A percentile compares a stretch with the other conserved stretches of the same genome.
These are phyloP conservation scores for Saccharomycopsis javanensis DNA, from an alignment of 805 yeast genomes.

Conservation along the genomic window DNA sequence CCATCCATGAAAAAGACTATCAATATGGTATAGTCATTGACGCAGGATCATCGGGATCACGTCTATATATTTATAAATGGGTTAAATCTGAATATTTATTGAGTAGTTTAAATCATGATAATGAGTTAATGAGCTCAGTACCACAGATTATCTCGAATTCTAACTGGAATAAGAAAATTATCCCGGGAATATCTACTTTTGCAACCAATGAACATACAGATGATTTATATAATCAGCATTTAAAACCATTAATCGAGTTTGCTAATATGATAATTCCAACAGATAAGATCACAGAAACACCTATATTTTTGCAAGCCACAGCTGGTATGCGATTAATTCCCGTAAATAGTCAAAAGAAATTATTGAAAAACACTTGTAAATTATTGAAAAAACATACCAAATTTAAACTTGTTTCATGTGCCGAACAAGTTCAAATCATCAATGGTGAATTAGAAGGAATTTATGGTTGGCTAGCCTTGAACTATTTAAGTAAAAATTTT, in stretches of 20 bases:
- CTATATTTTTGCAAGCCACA: conserved; percentile 85
- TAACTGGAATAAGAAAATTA: conserved; percentile 61
- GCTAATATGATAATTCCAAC: conserved; percentile 67
- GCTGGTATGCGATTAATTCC: conserved; percentile 91
- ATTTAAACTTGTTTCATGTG: conserved; percentile 50
- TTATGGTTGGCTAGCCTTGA: conserved; percentile 91
- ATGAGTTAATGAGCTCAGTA: conserved; percentile 40
- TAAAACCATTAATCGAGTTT: conserved; percentile 50
- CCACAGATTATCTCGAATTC: conserved; percentile 57
- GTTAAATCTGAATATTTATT: conserved; percentile 36
- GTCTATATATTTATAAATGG: conserved; percentile 81
- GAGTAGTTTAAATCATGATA: conserved; percentile 25
- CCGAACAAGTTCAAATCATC: conserved; percentile 67
- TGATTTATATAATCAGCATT: conserved; percentile 61
- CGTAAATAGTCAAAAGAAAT: conserved; percentile 37
- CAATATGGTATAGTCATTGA: conserved; percentile 81
- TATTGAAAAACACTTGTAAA: conserved; percentile 54
- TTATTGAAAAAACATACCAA: conserved; percentile 42
- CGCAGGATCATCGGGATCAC: conserved; percentile 92
- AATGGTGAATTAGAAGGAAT: conserved; percentile 94
- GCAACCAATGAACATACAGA: conserved; percentile 34
- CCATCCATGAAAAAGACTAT: conserved; percentile 5
- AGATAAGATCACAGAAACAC: conserved; percentile 54
- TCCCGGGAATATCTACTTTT: conserved; percentile 79
- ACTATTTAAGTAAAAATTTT: conserved; percentile 66